phyloP scores from a whole-genome alignment of 805 yeast species.

The Candida nitratophila region DNA sequence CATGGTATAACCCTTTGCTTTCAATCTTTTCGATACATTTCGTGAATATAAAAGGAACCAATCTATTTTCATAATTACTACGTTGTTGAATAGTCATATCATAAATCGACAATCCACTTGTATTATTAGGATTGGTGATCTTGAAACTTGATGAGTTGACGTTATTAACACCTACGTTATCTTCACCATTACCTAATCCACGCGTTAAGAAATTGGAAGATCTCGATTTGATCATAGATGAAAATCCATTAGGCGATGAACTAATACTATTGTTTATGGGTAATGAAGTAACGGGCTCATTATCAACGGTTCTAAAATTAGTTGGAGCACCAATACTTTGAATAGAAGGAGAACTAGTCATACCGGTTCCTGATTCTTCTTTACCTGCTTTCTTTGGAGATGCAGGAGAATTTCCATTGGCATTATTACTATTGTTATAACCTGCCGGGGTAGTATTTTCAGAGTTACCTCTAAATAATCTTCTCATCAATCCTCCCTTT shows the following conservation, averaged over 20 bases:
- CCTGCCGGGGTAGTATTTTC: not conserved
- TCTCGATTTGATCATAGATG: constrained; percentile 32
- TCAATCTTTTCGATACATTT: constrained; percentile 76
- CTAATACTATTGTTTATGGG: not conserved
- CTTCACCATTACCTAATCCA: constrained; percentile 8
- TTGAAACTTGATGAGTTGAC: too few species aligned
- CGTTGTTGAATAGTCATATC: constrained; percentile 57
- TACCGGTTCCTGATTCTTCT: not conserved
- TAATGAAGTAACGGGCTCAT: constrained; percentile 13
- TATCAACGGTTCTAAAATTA: constrained; percentile 17
- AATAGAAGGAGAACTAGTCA: constrained; percentile 12
- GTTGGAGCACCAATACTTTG: constrained; percentile 24
- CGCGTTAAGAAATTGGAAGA: constrained; percentile 39
- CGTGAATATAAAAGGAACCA: constrained; percentile 65
- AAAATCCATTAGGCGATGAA: not conserved
- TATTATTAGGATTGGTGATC: not conserved
- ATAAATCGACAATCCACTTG: constrained; percentile 17
- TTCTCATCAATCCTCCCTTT: constrained; percentile 21
- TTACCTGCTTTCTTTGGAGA: not conserved
- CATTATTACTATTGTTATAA: constrained; percentile 3
- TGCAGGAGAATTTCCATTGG: not conserved
- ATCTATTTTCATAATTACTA: constrained; percentile 50
- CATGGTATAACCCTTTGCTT: constrained; percentile 61
- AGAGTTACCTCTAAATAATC: constrained; percentile 19
- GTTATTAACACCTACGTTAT: too few species aligned